Conservation (phyloP, 306 rosid species). For the Rosa persica region DNA sequence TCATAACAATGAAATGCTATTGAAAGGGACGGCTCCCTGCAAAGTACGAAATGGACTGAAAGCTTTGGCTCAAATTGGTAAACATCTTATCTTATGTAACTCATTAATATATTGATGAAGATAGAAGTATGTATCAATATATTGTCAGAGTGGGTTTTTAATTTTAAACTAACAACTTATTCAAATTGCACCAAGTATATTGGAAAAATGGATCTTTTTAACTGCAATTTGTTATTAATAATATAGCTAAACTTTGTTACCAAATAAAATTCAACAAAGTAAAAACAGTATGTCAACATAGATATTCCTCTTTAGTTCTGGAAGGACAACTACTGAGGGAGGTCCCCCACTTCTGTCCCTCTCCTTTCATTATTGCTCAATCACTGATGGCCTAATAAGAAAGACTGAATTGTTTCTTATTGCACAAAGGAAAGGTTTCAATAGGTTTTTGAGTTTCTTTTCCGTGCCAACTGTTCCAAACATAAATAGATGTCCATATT, state of each 20-base stretch:
- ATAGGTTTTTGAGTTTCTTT: not conserved
- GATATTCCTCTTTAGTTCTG: not conserved
- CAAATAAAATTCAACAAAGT: not conserved
- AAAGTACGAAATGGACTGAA: not conserved
- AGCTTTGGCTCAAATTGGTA: not conserved
- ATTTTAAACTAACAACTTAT: not conserved
- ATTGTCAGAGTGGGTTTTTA: not conserved
- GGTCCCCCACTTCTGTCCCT: not conserved
- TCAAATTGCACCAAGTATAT: not conserved
- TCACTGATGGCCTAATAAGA: not conserved
- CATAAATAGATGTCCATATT: not conserved
- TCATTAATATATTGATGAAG: not conserved
- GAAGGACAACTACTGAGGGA: not conserved
- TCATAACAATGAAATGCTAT: not conserved
- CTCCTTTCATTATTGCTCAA: not conserved
- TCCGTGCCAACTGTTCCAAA: not conserved
- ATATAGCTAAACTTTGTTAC: not conserved
- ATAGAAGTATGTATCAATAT: not conserved
- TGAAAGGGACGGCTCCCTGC: not conserved
- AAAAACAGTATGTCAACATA: not conserved
- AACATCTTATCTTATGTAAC: not conserved
- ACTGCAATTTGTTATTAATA: not conserved
- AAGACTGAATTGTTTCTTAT: not conserved
- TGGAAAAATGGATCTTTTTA: not conserved
- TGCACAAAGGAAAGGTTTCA: not conserved